Base-by-base conservation (phyloP, 768 basidiomycete genomes). In the Pholiota microspora region DNA sequence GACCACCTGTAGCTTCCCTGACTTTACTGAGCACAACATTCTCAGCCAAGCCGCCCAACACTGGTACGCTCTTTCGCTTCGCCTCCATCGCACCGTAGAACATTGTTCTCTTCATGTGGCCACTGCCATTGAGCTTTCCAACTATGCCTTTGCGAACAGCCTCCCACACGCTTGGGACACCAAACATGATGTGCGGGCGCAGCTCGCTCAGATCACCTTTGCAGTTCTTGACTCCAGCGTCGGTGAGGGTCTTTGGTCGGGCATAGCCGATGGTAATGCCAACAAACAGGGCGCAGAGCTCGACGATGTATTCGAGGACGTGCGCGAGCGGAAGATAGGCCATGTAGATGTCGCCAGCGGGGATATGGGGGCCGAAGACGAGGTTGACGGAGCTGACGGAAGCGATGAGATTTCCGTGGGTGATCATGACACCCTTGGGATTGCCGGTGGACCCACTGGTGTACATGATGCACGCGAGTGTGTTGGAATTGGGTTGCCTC, bases 151-250 rank as follows among this genome's bases (percentile, higher is more conserved):
- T 95, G 49, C 92, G 83, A 53, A 95, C 93, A 53, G 80, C 82
- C 72, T 96, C 94, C 88, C 89, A 96, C 0, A 94, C 88, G 4
- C 90, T 88, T 1, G 93, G 93, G 1, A 95, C 93, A 38, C 91
- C 93, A 51, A 89, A 81, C 79, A 94, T 84, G 69, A 93, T 82
- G 21, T 82, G 78, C 10, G 93, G 94, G 34, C 75, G 71, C 75
- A 92, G 86, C 24, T 83, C 78, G 27, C 74, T 73, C 59, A 96
- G 79, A 66, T 95, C 94, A 25, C 94, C 94, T 45, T 83, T 74
- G 55, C 73, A 75, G 28, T 88, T 83, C 51, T 91, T 80, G n/a
- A 92, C 89, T 23, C 83, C 88, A 2, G 81, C 78, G 63, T 95
- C 92, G 5, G 92, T 94, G 53, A 96, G 76, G 7, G 94, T 96